These are phyloP conservation scores for Pythium insidiosum DNA, from an alignment of 352 stramenopile genomes.

Conservation along the genomic window DNA sequence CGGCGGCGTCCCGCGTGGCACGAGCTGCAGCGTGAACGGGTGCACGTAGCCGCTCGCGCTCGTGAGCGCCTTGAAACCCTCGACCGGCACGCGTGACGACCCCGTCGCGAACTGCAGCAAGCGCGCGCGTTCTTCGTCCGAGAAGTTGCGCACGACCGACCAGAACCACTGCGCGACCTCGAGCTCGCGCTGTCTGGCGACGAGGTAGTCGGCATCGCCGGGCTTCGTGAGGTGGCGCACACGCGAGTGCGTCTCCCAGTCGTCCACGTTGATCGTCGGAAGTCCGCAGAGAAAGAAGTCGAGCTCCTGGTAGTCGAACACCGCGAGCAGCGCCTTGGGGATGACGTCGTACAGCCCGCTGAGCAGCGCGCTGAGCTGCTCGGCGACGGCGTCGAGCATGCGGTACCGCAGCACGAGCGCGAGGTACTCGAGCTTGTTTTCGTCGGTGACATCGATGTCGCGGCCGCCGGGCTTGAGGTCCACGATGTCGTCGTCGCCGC, in stretches of 20 bases:
- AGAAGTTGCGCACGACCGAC: conserved; percentile 43
- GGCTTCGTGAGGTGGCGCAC: conserved; percentile 54
- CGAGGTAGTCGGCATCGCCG: conserved; percentile 17
- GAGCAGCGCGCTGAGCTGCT: conserved; percentile 58
- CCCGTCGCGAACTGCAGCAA: conserved; percentile 73
- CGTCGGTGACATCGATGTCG: conserved; percentile 91
- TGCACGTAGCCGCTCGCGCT: conserved; percentile 77
- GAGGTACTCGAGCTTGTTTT: conserved; percentile 94
- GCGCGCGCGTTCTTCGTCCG: conserved; percentile 56
- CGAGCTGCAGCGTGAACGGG: conserved; percentile 74
- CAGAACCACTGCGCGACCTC: conserved; percentile 69
- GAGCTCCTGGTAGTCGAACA: conserved; percentile 81
- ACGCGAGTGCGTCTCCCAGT: conserved; percentile 50
- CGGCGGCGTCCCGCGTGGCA: conserved; percentile 31
- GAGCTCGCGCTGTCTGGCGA: conserved; percentile 27
- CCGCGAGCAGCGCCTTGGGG: conserved; percentile 40
- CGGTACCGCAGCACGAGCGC: conserved; percentile 55
- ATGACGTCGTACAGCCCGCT: conserved; percentile 71
- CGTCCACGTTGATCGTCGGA: conserved; percentile 52
- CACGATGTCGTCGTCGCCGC: conserved; percentile 57
- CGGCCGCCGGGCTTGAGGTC: conserved; percentile 88
- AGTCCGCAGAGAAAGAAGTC: conserved; percentile 72
- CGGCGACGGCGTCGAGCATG: conserved; percentile 66
- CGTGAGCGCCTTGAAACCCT: conserved; percentile 73
- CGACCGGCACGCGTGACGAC: conserved; percentile 69